Evolutionary conservation across 768 basidiomycete genomes (phyloP), one percentile per base, ranked within the genome.

Genomic region (Candolleomyces efflorescens): DNA sequence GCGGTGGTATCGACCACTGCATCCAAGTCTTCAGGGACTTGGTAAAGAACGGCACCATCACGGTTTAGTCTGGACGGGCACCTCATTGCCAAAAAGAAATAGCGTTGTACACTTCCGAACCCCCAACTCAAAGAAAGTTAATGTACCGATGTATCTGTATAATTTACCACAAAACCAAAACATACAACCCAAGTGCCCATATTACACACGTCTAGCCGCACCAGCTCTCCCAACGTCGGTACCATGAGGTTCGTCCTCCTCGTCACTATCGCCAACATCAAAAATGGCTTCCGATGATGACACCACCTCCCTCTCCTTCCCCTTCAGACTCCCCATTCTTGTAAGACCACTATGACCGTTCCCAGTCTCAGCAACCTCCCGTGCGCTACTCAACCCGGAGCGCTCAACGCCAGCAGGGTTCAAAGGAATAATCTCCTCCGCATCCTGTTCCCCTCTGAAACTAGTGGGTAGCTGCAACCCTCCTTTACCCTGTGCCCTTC

Each of bases 351-450:
- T 32, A 32, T 32, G 32, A 32, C 32, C 32, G 32, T 82, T 81
- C 7, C 77, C 78, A 37, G 73, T 26, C 24, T 36, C 49, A 76
- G 20, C 82, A 77, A 11, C 76, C 76, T 70, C 45, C 53, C 43
- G 57, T 75, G 74, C 71, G 63, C 53, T 67, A 65, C 54, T 65
- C 50, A 59, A 59, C 53, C 39, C 62, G 59, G 59, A 64, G 9
- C 5, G 36, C 32, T 9, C 36, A 5, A 53, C 51, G 15, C 51
- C 51, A 20, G 70, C 69, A 54, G 72, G 55, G 46, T 78, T 83
- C 26, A 93, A 75, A 18, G 92, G 87, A 62, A 92, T 87, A 62
- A 75, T 78, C 71, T 95, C 94, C 68, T 91, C 86, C n/a, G n/a
- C n/a, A n/a, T n/a, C n/a, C 27, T 62, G 61, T n/a, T 61, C 68